These are phyloP conservation scores for Cryphonectria carpinicola DNA, from an alignment of 2,329 filamentous ascomycete species.

Conservation along the genomic window DNA sequence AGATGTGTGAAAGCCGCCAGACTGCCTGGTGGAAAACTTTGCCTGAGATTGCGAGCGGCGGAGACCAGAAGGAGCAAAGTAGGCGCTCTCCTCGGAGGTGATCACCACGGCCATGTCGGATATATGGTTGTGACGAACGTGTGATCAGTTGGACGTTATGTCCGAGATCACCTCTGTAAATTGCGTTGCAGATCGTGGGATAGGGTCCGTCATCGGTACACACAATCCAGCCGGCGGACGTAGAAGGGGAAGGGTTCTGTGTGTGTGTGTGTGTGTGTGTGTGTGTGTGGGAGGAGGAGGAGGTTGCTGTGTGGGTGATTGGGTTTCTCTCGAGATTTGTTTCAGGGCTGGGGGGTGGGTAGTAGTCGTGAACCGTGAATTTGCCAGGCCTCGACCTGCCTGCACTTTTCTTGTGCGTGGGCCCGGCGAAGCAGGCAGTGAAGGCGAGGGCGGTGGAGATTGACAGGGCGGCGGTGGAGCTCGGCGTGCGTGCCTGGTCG, in stretches of 20 bases:
- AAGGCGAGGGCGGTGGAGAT: slow-evolving; percentile 18
- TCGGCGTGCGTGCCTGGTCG: slow-evolving; percentile 17
- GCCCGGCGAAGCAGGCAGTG: slow-evolving; percentile 21
- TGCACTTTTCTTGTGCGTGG: slow-evolving; percentile 11
- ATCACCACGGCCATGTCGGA: slow-evolving; percentile 59
- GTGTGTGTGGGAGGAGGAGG: neutral
- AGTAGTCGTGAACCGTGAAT: neutral
- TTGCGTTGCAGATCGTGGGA: slow-evolving; percentile 18
- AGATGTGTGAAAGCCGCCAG: slow-evolving; percentile 48
- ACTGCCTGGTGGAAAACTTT: slow-evolving; percentile 52
- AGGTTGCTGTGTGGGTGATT: neutral
- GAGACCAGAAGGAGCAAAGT: slow-evolving; percentile 58
- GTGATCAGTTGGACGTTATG: slow-evolving; percentile 32
- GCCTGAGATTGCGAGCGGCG: slow-evolving; percentile 65
- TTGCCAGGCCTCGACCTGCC: slow-evolving; percentile 7
- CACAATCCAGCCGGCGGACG: slow-evolving; percentile 21
- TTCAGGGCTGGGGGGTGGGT: neutral
- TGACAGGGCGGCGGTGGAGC: slow-evolving; percentile 22
- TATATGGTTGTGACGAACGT: slow-evolving; percentile 22
- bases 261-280: neutral
- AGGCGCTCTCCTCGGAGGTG: slow-evolving; percentile 59
- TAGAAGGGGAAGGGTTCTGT: neutral
- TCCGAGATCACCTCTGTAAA: slow-evolving; percentile 37
- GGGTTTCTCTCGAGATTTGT: slow-evolving; percentile 3
- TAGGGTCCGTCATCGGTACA: slow-evolving; percentile 33